These are phyloP conservation scores for Akanthomyces dipterigenus DNA, from an alignment of 2,329 filamentous ascomycete species.

Conservation along the genomic window DNA sequence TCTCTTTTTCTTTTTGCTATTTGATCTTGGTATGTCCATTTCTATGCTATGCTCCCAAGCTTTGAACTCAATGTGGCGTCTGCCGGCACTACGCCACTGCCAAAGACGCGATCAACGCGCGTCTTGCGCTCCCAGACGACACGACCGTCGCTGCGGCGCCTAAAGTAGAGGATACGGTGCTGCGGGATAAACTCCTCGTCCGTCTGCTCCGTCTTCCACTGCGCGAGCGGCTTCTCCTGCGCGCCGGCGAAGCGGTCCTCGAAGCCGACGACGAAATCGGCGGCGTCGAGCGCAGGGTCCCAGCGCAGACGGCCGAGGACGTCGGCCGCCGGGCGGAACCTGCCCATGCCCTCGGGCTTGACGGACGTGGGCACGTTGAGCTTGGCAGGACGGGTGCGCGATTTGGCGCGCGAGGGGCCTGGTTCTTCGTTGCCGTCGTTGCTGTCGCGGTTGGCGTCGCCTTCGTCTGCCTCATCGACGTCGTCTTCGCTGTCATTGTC, in stretches of 20 bases:
- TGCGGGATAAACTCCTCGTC: slow-evolving; percentile 62
- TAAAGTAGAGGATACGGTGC: slow-evolving; percentile 57
- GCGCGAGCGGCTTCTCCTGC: slow-evolving; percentile 45
- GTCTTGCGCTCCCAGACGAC: slow-evolving; percentile 52
- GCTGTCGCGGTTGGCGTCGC: not conserved
- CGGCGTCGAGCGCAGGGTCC: slow-evolving; percentile 46
- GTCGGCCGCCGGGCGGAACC: slow-evolving; percentile 50
- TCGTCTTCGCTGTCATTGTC: slow-evolving; percentile 14
- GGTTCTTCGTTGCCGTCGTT: slow-evolving; percentile 1
- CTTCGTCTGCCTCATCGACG: not conserved
- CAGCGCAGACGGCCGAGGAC: slow-evolving; percentile 54
- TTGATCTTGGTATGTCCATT: not conserved
- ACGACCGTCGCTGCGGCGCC: slow-evolving; percentile 40
- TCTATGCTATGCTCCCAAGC: not conserved
- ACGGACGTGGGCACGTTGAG: slow-evolving; percentile 12
- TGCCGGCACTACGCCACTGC: slow-evolving; percentile 36
- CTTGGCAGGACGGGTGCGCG: slow-evolving; percentile 2
- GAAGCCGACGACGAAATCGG: slow-evolving; percentile 53
- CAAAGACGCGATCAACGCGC: slow-evolving; percentile 49
- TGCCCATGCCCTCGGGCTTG: slow-evolving; percentile 31
- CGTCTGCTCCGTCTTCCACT: slow-evolving; percentile 56
- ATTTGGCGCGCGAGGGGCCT: slow-evolving; percentile 13
- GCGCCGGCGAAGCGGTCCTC: slow-evolving; percentile 52
- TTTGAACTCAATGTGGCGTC: not conserved
- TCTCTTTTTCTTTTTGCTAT: not conserved